Evolutionary conservation across 306 rosid genomes (phyloP), one percentile per base, ranked within the genome.

Genomic region (Dalbergia cochinchinensis): DNA sequence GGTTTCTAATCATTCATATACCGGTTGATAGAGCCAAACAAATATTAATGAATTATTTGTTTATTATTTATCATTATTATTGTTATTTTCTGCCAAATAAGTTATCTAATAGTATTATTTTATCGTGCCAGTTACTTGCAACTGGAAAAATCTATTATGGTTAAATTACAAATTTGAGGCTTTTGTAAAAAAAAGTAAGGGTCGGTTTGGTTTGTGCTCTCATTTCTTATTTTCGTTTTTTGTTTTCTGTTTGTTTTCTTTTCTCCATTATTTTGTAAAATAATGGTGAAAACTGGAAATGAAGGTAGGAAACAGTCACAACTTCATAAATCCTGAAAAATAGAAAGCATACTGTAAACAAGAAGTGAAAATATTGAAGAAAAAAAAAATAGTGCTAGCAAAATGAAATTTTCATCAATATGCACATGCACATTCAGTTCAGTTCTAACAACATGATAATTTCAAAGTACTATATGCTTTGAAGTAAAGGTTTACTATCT

Each of bases 111-210:
- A 45, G 76, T 51, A 16, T 61, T 68, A 39, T 47, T 74, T 75
- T 77, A n/a, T 57, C 68, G 72, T 50, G 5, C 77, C 68, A 19
- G 48, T 67, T 67, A 58, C 51, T 50, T 72, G 73, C 68, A 51
- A 44, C 14, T 45, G 31, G 55, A 34, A 60, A 67, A 64, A 76
- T 37, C 44, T 72, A 15, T 72, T 66, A 26, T 41, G 13, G 18
- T 55, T 68, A 33, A 37, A 50, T 68, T 69, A 70, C 55, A 48
- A 67, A 20, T 53, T 66, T 14, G 68, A 61, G 48, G 34, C n/a
- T 68, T 51, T 55, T 12, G n/a, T 34, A n/a, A 31, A 57, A 33
- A 6, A 13, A 67, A 22, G 26, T 22, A 22, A 22, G 26, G 26
- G 26, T 22, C 26, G 26, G 26, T 22, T 22, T 22, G 26, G 26